Evolutionary conservation across 331 rosid species (phyloP), one percentile per base, ranked within the genome.

Genomic region (Cydonia oblonga): DNA sequence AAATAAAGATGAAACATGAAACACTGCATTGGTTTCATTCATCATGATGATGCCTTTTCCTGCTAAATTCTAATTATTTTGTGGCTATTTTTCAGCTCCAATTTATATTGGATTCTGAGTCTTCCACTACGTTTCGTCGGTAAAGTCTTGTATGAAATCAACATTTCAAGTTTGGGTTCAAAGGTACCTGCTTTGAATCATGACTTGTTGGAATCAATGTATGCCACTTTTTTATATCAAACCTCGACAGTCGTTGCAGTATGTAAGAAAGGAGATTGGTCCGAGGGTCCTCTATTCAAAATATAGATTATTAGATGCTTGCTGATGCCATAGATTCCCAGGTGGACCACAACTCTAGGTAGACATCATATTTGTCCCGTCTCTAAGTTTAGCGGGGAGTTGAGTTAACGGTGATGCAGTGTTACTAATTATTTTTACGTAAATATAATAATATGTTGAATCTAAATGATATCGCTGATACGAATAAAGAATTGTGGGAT

Each of bases 391-490:
- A 49, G 0, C 20, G n/a, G 54, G 1, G 54, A 49, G n/a, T 6
- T 16, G 2, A 0, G 0, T 49, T 18, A 18, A 49, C 4, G 0
- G 8, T 49, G 0, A 49, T 1, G 4, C 1, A 19, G 20, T 16
- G 9, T 49, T 49, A 49, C 10, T 6, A 49, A 49, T 16, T 49
- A 49, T 38, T 5, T 49, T 49, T 49, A 49, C 9, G 0, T 49
- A 49, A 3, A 16, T 16, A 16, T 18, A 18, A 7, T 16, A 16
- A 6, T 6, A 19, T 49, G 1, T 49, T 16, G 6, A 49, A 49
- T 49, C 9, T 49, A 49, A 6, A 6, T 2, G 13, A 38, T 38
- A 49, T 49, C 19, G 54, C 6, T 16, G 54, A 18, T 2, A 19
- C 13, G 7, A 1, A 7, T 49, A 49, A 7, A 49, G n/a, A 7